phyloP scores from a whole-genome alignment of 352 stramenopile species.

The Phytophthora litchii region DNA sequence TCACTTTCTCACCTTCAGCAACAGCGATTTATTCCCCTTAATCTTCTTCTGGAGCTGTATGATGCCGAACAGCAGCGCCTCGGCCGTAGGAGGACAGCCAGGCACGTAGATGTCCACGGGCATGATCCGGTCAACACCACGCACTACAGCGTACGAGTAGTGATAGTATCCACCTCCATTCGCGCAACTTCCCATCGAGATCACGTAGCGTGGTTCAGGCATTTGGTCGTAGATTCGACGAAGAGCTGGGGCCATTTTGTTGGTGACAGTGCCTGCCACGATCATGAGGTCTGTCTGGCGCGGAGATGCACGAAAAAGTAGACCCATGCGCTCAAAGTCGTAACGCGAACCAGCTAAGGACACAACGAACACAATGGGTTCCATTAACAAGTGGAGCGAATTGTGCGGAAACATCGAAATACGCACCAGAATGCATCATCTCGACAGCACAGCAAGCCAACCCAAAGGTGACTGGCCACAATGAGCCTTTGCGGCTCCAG shows the following conservation, averaged over 20 bases:
- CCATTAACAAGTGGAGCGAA: neutral
- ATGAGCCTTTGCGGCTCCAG: slow-evolving; percentile 93
- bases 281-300: slow-evolving; percentile 98
- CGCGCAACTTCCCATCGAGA: slow-evolving; percentile 98
- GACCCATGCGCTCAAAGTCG: slow-evolving; percentile 97
- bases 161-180: slow-evolving; percentile 93
- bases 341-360: slow-evolving; percentile 74
- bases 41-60: slow-evolving; percentile 99
- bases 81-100: slow-evolving; percentile 97
- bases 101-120: slow-evolving; percentile 99
- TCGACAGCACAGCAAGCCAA: slow-evolving; percentile 99
- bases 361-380: neutral
- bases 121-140: slow-evolving; percentile 97
- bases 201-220: slow-evolving; percentile 97
- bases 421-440: slow-evolving; percentile 94
- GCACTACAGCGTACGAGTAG: slow-evolving; percentile 98
- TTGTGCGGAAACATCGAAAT: neutral
- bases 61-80: slow-evolving; percentile 98
- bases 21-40: slow-evolving; percentile 97
- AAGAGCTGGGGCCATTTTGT: slow-evolving; percentile 99
- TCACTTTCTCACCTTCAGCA: slow-evolving; percentile 96
- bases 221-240: slow-evolving; percentile 98
- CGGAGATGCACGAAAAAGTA: slow-evolving; percentile 95
- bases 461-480: slow-evolving; percentile 99
- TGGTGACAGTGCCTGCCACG: slow-evolving; percentile 97